Conservation (phyloP, 805 yeast genomes). For the Millerozyma acaciae region DNA sequence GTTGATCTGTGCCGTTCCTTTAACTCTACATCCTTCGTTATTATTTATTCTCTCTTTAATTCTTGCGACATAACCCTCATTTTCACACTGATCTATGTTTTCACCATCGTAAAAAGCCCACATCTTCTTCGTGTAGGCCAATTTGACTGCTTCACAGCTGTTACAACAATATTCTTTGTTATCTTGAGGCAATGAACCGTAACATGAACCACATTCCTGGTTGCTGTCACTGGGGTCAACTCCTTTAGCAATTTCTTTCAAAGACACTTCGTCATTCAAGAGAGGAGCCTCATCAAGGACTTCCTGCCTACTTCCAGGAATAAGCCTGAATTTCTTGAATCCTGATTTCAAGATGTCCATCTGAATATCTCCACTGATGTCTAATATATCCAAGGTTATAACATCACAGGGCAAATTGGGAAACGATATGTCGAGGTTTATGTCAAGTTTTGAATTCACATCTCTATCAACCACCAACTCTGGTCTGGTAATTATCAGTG, state of each 20-base stretch:
- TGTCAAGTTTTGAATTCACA: conserved; percentile 66
- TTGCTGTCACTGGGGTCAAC: conserved; percentile 21
- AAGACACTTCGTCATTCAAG: conserved; percentile 20
- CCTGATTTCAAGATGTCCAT: conserved; percentile 67
- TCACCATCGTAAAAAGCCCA: conserved; percentile 94
- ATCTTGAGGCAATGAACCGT: conserved; percentile 71
- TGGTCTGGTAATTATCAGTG: conserved; percentile 64
- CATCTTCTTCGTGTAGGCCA: conserved; percentile 69
- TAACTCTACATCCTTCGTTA: conserved; percentile 82
- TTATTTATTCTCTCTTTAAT: conserved; percentile 50
- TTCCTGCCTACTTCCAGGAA: conserved; percentile 41
- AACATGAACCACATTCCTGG: conserved; percentile 83
- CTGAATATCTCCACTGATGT: conserved; percentile 81
- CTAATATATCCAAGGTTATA: conserved; percentile 81
- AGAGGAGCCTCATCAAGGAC: conserved; percentile 23
- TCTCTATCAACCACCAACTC: conserved; percentile 88
- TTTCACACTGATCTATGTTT: conserved; percentile 85
- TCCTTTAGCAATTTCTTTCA: conserved; percentile 30
- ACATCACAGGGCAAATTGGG: conserved; percentile 84
- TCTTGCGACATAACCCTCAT: conserved; percentile 74
- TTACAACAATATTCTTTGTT: conserved; percentile 66
- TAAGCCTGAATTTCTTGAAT: conserved; percentile 62
- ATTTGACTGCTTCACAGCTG: conserved; percentile 74
- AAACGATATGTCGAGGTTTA: conserved; percentile 78
- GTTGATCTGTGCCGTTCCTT: conserved; percentile 75